Evolutionary conservation across 2,329 filamentous ascomycete genomes (phyloP).

Genomic region (Beauveria bassiana): DNA sequence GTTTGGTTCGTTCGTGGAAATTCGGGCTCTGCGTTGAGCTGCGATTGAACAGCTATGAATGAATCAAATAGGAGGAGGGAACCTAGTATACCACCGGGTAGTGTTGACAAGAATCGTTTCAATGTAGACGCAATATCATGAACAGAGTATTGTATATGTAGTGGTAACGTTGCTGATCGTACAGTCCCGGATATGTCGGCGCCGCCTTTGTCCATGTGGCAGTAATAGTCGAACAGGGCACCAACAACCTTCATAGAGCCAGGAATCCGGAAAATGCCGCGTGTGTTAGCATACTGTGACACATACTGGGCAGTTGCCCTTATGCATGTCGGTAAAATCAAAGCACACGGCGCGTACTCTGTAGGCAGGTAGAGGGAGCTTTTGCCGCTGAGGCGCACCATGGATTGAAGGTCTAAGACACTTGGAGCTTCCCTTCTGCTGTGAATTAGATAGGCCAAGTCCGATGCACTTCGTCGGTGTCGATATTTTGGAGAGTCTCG

Average conservation of each 20-base stretch:
- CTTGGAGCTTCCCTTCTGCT: conserved; percentile 37
- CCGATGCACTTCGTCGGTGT: conserved; percentile 48
- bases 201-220: conserved; percentile 37
- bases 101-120: conserved; percentile 53
- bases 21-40: conserved; percentile 45
- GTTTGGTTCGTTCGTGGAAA: conserved; percentile 44
- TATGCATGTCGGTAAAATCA: conserved; percentile 57
- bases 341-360: conserved; percentile 48
- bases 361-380: conserved; percentile 52
- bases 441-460: conserved; percentile 40
- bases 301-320: conserved; percentile 59
- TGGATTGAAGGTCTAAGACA: conserved; percentile 45
- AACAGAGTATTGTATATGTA: conserved; percentile 49
- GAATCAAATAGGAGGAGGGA: conserved; percentile 54
- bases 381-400: conserved; percentile 56
- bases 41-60: conserved; percentile 51
- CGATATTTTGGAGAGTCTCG: conserved; percentile 16
- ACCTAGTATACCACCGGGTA: conserved; percentile 60
- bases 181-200: conserved; percentile 49
- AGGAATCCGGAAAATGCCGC: conserved; percentile 56
- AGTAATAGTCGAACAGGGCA: conserved; percentile 57
- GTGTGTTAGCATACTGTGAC: conserved; percentile 45
- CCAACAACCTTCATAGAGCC: conserved; percentile 51
- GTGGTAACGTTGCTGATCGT: conserved; percentile 49
- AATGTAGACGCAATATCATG: conserved; percentile 63